These are phyloP conservation scores for Fusarium solani-melongenae DNA, from an alignment of 2,329 filamentous ascomycete species.

Conservation along the genomic window DNA sequence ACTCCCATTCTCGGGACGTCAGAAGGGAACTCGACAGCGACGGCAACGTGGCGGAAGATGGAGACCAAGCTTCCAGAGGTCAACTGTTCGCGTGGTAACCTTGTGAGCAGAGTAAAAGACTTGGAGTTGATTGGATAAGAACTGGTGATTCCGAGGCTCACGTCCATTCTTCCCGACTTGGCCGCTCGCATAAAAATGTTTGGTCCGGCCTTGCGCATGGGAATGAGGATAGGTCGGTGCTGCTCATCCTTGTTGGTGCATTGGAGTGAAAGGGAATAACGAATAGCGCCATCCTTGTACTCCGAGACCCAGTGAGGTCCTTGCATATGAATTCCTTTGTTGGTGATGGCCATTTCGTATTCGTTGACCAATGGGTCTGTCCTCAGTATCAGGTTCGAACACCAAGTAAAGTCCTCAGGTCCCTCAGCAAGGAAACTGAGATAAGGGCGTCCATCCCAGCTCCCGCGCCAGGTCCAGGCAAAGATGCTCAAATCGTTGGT, in stretches of 20 bases:
- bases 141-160: neutral
- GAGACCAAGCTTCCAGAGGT: neutral
- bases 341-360: neutral
- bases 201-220: neutral
- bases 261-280: neutral
- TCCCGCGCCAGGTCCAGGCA: neutral
- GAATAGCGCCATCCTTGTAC: neutral
- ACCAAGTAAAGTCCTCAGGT: neutral
- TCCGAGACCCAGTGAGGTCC: neutral
- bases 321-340: neutral
- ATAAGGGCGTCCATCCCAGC: neutral
- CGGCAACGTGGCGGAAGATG: neutral
- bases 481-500: neutral
- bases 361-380: neutral
- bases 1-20: neutral
- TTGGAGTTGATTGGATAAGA: neutral
- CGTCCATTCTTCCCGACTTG: neutral
- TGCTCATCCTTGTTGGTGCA: neutral
- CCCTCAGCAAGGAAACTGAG: neutral
- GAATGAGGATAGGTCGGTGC: neutral
- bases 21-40: neutral
- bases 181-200: neutral
- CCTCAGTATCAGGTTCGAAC: neutral
- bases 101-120: neutral
- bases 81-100: neutral